Conservation (phyloP, 805 yeast species). For the Yarrowia osloensis region DNA sequence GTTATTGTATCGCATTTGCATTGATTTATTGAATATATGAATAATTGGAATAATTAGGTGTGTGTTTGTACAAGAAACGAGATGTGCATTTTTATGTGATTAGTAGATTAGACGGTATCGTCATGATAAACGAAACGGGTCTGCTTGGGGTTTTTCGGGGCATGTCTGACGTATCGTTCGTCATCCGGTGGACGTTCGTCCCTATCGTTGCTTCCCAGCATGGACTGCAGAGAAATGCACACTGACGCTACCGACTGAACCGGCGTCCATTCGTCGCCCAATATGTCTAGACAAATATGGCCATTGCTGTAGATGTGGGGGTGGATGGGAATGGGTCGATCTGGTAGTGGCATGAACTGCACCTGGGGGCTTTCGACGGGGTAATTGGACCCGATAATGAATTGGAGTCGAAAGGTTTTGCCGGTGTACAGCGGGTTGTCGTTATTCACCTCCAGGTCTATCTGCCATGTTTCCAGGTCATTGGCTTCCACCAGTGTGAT, state of each 20-base stretch:
- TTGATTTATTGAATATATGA: slow-evolving; percentile 10
- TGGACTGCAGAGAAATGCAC: slow-evolving; percentile 61
- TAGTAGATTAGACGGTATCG: slow-evolving; percentile 45
- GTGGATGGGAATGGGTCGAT: slow-evolving; percentile 57
- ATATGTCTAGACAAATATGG: slow-evolving; percentile 68
- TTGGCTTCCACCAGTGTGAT: slow-evolving; percentile 42
- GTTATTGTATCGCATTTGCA: slow-evolving; percentile 1
- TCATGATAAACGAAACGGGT: slow-evolving; percentile 59
- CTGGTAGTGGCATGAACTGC: slow-evolving; percentile 46
- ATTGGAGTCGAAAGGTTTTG: slow-evolving; percentile 48
- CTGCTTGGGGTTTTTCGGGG: slow-evolving; percentile 60
- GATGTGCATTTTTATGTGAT: background rate
- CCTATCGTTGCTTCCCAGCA: slow-evolving; percentile 54
- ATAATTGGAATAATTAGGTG: background rate
- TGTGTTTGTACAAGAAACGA: background rate
- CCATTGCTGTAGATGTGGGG: slow-evolving; percentile 79
- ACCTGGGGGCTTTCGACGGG: slow-evolving; percentile 65
- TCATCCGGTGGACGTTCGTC: slow-evolving; percentile 61
- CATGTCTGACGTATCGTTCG: slow-evolving; percentile 50
- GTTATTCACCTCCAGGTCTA: slow-evolving; percentile 46
- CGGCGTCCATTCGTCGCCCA: slow-evolving; percentile 70
- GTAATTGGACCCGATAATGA: slow-evolving; percentile 50
- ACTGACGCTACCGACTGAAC: slow-evolving; percentile 49
- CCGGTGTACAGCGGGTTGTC: slow-evolving; percentile 46
- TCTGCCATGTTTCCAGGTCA: slow-evolving; percentile 42